Evolutionary conservation across 257 asterid species (phyloP).

Genomic region (Solanum chiquidenum): DNA sequence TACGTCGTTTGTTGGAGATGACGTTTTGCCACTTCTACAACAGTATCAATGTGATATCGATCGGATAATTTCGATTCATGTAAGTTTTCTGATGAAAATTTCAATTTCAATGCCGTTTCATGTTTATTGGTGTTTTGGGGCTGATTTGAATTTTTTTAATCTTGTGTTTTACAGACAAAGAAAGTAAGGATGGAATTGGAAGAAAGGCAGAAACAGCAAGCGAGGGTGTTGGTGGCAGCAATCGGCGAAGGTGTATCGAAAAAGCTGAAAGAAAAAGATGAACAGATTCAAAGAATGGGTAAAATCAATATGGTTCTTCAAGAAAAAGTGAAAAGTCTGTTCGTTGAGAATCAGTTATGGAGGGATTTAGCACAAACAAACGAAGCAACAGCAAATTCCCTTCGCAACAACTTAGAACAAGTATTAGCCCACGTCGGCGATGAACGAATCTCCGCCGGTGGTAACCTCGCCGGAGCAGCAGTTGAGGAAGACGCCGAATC

Average conservation of each 20-base stretch:
- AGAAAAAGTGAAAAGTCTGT: conserved; percentile 39
- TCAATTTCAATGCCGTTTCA: neutral
- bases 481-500: conserved; percentile 57
- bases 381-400: conserved; percentile 67
- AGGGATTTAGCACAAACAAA: conserved; percentile 62
- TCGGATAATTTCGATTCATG: conserved; percentile 51
- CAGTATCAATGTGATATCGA: conserved; percentile 57
- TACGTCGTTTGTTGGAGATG: conserved; percentile 24
- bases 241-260: conserved; percentile 42
- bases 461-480: neutral
- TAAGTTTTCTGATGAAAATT: conserved; percentile 5
- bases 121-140: neutral
- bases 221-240: conserved; percentile 32
- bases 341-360: conserved; percentile 60
- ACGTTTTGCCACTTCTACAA: conserved; percentile 34
- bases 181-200: conserved; percentile 50
- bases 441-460: conserved; percentile 20
- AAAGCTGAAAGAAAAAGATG: conserved; percentile 60
- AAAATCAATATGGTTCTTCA: conserved; percentile 50
- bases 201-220: conserved; percentile 58
- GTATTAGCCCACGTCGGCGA: conserved; percentile 37
- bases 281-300: conserved; percentile 48
- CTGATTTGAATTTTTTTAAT: neutral
- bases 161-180: conserved; percentile 22
- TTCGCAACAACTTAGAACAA: conserved; percentile 55